These are phyloP conservation scores for Schizosaccharomyces japonicus DNA, from an alignment of 805 yeast species.

Conservation along the genomic window DNA sequence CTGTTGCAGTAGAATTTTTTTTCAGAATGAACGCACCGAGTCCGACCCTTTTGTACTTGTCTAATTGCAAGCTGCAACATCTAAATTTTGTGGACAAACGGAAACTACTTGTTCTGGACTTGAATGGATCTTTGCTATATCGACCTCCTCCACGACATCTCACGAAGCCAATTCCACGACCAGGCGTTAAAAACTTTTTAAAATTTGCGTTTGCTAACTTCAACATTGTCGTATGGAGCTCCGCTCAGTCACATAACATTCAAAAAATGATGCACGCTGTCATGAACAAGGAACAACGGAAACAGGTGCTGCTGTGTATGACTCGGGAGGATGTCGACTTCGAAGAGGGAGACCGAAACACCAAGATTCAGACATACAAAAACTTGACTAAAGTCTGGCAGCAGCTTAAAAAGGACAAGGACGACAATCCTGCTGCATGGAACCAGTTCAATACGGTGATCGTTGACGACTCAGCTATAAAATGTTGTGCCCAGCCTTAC, in stretches of 20 bases:
- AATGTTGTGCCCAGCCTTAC: slow-evolving; percentile 2
- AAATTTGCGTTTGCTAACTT: neutral
- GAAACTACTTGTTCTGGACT: neutral
- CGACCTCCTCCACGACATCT: neutral
- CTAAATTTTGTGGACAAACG: too few species aligned
- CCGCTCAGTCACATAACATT: neutral
- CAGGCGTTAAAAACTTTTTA: neutral
- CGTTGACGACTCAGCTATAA: neutral
- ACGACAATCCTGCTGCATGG: neutral
- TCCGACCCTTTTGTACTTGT: too few species aligned
- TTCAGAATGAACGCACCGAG: too few species aligned
- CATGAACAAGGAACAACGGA: neutral
- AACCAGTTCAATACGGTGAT: neutral
- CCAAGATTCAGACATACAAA: slow-evolving; percentile 3
- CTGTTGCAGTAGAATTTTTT: too few species aligned
- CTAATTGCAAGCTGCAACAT: too few species aligned
- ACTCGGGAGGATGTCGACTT: neutral
- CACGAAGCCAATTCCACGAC: neutral
- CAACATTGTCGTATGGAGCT: slow-evolving; percentile 1
- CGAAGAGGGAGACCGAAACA: neutral
- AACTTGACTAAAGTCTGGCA: neutral
- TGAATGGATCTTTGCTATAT: neutral
- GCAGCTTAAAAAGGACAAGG: neutral
- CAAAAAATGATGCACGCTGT: neutral
- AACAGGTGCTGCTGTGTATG: neutral